Percentiles rank a stretch among this genome's conserved stretches.
These are phyloP conservation scores for Colletotrichum echinochloae DNA, from an alignment of 2,329 filamentous ascomycete genomes.

Conservation along the genomic window DNA sequence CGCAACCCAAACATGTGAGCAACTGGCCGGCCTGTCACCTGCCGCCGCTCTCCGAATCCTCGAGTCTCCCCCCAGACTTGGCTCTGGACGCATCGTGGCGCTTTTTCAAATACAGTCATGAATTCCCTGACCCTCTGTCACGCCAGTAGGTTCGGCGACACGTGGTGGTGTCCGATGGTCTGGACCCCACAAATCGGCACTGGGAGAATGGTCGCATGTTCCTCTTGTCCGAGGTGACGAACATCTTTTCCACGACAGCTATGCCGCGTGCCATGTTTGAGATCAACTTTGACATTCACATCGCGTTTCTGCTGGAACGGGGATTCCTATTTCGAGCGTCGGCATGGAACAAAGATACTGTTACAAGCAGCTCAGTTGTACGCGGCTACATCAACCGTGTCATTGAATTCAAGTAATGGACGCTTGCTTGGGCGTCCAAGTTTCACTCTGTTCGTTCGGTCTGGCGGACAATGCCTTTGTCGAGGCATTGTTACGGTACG, in stretches of 20 bases:
- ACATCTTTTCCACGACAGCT: not conserved
- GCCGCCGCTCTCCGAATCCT: not conserved
- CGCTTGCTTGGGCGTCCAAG: not conserved
- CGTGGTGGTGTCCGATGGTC: not conserved
- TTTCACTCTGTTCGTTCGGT: too few species aligned
- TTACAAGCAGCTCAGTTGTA: not conserved
- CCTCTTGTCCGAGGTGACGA: not conserved
- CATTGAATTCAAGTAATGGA: not conserved
- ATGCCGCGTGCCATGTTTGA: constrained; percentile 20
- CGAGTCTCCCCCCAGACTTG: not conserved
- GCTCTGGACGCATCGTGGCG: not conserved
- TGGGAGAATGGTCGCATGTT: not conserved
- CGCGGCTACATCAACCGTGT: not conserved
- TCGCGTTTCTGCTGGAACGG: not conserved
- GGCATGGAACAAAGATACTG: not conserved
- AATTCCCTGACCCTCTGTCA: not conserved
- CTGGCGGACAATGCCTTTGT: not conserved
- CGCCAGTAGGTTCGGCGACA: not conserved
- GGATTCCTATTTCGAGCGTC: not conserved
- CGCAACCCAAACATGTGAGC: constrained; percentile 17
- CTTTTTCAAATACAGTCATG: not conserved
- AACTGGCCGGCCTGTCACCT: constrained; percentile 16
- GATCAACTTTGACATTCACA: not conserved
- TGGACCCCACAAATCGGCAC: not conserved
- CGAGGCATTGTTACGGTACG: not conserved